Percentiles rank a stretch among this genome's conserved stretches.
Evolutionary conservation across 768 basidiomycete species (phyloP).

Genomic region (Zangia roseola): DNA sequence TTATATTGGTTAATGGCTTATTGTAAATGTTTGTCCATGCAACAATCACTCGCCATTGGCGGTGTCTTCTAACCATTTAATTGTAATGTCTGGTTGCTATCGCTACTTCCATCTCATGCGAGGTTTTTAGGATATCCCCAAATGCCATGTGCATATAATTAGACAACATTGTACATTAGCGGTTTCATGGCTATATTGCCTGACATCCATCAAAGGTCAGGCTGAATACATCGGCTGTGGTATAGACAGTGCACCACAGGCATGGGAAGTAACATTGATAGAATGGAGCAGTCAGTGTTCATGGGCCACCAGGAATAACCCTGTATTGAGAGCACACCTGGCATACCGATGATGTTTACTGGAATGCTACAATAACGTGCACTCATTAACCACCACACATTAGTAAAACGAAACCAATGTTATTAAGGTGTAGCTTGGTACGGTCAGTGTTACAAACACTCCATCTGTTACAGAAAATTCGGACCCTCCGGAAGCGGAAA

Average conservation of each 20-base stretch:
- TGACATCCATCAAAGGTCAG: background rate
- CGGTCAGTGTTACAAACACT: too few species aligned
- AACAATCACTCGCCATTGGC: background rate
- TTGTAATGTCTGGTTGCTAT: background rate
- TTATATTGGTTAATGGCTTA: background rate
- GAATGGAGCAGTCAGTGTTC: background rate
- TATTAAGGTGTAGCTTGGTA: background rate
- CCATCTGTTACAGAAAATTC: too few species aligned
- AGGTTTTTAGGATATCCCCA: background rate
- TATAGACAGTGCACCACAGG: background rate
- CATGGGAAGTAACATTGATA: background rate
- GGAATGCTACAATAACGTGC: background rate
- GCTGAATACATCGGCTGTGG: background rate
- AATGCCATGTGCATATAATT: background rate
- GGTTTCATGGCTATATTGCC: too few species aligned
- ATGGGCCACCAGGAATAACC: background rate
- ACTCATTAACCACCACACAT: background rate
- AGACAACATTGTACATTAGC: background rate
- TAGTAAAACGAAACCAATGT: background rate
- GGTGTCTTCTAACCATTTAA: background rate
- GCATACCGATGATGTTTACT: background rate
- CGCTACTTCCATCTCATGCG: background rate
- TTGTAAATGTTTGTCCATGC: background rate
- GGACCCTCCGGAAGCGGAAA: too few species aligned
- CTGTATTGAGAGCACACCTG: background rate